Evolutionary conservation across 2,329 filamentous ascomycete species (phyloP), one percentile per base, ranked within the genome.

Genomic region (Trichoderma asperellum): DNA sequence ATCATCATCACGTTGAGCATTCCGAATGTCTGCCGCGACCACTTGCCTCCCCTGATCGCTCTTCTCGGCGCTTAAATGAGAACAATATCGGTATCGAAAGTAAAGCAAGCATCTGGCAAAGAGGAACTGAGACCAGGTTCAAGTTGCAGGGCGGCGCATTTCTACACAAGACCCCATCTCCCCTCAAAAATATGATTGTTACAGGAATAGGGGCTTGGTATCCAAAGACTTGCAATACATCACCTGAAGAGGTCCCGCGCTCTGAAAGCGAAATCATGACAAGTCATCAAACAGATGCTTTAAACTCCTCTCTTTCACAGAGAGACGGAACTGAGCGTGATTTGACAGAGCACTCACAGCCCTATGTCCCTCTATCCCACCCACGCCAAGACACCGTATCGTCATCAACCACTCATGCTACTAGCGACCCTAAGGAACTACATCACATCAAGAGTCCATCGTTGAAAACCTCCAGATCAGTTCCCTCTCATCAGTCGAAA

Each of bases 121-220:
- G 43, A 34, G 57, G 57, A 7, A 16, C 14, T 18, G 65, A 47
- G n/a, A 24, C 43, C 4, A 43, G 57, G 16, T 61, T 60, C 56
- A 68, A 68, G 27, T 11, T 68, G 18, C 64, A 49, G 24, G 64
- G 64, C 32, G 64, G 64, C 14, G 55, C 24, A 1, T 67, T 67
- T n/a, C 35, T 59, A 11, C 37, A 49, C 55, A 59, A 37, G 21
- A 37, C 64, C 5, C 64, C 64, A 16, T 52, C 55, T 35, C 64
- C 64, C 40, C 64, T 67, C 40, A 59, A 67, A 29, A 67, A 49
- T 58, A 67, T 67, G 64, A 29, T 67, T 16, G 64, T 67, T 29
- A 67, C 64, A 52, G 64, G 58, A 18, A 34, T 59, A 11, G 64
- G 55, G 29, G 47, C 55, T 35, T 67, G 64, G 64, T 21, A 27